These are phyloP conservation scores for Chlorella vulgaris DNA, from an alignment of 139 green algal species.

Conservation along the genomic window DNA sequence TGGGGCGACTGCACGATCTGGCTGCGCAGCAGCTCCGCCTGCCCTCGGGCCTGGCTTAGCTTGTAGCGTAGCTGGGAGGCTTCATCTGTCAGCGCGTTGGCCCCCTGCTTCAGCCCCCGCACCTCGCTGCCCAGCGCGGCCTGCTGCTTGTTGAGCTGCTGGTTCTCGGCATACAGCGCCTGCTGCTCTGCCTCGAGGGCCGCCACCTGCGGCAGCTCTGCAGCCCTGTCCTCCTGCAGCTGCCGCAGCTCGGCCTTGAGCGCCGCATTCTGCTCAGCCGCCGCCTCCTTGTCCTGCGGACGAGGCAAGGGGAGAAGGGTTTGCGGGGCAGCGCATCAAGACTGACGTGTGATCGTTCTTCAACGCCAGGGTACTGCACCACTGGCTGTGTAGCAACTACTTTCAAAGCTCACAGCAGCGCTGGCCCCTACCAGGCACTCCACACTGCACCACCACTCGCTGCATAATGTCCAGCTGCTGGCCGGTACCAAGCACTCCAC, in stretches of 20 bases:
- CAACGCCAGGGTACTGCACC: too few species aligned
- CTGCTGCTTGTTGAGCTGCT: constrained; percentile 78
- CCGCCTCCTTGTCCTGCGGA: constrained; percentile 42
- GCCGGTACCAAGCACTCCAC: too few species aligned
- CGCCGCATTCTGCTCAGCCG: constrained; percentile 51
- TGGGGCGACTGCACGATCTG: constrained; percentile 79
- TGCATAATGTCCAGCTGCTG: too few species aligned
- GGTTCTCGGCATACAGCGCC: constrained; percentile 62
- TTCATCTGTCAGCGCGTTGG: constrained; percentile 61
- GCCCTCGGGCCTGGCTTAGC: constrained; percentile 56
- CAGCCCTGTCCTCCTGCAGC: constrained; percentile 54
- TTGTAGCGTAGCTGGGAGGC: constrained; percentile 67
- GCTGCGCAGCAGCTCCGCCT: constrained; percentile 65
- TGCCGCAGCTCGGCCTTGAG: constrained; percentile 62
- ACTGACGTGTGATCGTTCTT: too few species aligned
- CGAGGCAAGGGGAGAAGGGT: constrained; percentile 33
- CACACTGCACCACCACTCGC: background rate
- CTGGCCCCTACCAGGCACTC: background rate
- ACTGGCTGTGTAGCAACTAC: too few species aligned
- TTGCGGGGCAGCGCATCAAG: too few species aligned
- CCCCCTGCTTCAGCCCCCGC: constrained; percentile 61
- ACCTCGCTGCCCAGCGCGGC: constrained; percentile 66
- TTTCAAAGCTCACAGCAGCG: too few species aligned
- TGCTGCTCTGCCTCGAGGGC: constrained; percentile 61
- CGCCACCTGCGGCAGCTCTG: constrained; percentile 48